Conservation (phyloP, 768 basidiomycete species). For the Sporobolomyces phaffii region DNA sequence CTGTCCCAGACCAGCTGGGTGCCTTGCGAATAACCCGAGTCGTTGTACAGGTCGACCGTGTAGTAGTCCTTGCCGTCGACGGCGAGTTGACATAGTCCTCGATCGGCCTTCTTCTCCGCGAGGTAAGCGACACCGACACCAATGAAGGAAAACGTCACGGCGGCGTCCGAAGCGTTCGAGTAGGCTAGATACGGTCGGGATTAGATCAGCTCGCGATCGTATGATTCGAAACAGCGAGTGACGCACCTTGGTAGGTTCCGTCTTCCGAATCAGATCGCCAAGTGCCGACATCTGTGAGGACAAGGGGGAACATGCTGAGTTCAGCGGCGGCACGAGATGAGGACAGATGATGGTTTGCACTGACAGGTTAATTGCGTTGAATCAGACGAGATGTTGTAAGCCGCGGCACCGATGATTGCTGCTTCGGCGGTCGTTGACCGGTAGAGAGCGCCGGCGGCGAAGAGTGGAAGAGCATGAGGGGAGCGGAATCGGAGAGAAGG, state of each 20-base stretch:
- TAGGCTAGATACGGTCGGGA: slow-evolving; percentile 28
- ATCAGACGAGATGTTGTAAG: slow-evolving; percentile 32
- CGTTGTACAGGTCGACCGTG: slow-evolving; percentile 34
- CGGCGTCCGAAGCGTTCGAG: slow-evolving; percentile 25
- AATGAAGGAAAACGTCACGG: slow-evolving; percentile 31
- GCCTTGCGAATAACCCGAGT: slow-evolving; percentile 14
- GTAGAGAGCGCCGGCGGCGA: background rate
- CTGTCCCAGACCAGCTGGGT: slow-evolving; percentile 20
- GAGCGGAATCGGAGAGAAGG: background rate
- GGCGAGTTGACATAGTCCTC: slow-evolving; percentile 23
- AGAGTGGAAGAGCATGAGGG: background rate
- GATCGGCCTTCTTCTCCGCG: slow-evolving; percentile 25
- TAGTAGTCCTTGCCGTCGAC: slow-evolving; percentile 11
- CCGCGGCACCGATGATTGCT: slow-evolving; percentile 4
- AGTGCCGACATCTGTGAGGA: background rate
- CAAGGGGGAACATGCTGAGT: background rate
- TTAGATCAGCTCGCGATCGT: background rate
- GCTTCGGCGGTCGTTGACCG: background rate
- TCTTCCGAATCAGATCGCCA: slow-evolving; percentile 15
- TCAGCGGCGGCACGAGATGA: background rate
- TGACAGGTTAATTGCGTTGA: slow-evolving; percentile 25
- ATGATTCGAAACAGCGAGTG: background rate
- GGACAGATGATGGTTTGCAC: background rate
- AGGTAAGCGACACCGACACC: slow-evolving; percentile 28
- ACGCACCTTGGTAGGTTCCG: slow-evolving; percentile 20